A percentile compares a stretch with the other conserved stretches of the same genome.
Evolutionary conservation across 164 flowering plant species (phyloP).

Genomic region (Kalanchoe fedtschenkoi): DNA sequence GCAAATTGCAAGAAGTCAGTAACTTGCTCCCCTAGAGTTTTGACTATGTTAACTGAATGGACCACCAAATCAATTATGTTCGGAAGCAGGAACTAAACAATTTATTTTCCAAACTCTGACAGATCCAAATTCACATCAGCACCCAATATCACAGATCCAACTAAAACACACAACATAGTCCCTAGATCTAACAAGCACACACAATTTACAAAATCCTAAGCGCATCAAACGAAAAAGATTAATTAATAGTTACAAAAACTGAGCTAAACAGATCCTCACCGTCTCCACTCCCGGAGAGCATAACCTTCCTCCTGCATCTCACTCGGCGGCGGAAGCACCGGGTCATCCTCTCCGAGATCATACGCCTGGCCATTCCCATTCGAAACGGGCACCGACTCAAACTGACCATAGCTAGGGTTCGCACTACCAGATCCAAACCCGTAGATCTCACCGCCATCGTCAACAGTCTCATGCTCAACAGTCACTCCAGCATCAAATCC

Average conservation of each 20-base stretch:
- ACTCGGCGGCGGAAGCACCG: conserved; percentile 72
- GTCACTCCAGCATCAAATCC: conserved; percentile 25
- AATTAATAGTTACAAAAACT: background rate
- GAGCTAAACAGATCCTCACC: conserved; percentile 33
- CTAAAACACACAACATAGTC: background rate
- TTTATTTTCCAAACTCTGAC: no score
- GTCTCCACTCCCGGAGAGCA: conserved; percentile 84
- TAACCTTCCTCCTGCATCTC: conserved; percentile 84
- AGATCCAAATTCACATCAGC: no score
- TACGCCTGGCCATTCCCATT: conserved; percentile 53
- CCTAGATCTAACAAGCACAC: background rate
- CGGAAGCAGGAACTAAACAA: no score
- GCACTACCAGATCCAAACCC: conserved; percentile 22
- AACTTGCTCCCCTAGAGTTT: no score
- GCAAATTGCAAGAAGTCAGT: no score
- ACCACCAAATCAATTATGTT: no score
- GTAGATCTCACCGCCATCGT: conserved; percentile 13
- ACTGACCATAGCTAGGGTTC: no score
- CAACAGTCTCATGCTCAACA: no score
- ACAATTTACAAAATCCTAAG: conserved; percentile 3
- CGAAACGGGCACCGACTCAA: conserved; percentile 22
- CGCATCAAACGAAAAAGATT: background rate
- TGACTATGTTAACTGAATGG: no score
- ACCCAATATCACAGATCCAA: no score
- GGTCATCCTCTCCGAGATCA: conserved; percentile 51